A percentile compares a stretch with the other conserved stretches of the same genome.
These are phyloP conservation scores for Pythium utonaiense DNA, from an alignment of 352 stramenopile genomes.

Conservation along the genomic window DNA sequence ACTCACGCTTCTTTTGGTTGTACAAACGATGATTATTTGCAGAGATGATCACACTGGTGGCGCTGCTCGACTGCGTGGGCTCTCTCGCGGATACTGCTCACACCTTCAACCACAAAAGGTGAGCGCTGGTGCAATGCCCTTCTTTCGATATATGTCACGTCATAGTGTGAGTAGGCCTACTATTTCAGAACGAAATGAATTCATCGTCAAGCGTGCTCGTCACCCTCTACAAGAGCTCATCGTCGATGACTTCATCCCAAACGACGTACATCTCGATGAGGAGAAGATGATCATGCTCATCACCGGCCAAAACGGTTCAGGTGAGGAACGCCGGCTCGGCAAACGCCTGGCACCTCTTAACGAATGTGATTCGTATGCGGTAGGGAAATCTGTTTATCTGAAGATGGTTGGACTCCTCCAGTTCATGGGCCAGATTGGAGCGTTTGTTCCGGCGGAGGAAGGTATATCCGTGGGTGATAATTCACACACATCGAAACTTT, in stretches of 20 bases:
- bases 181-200: constrained; percentile 41
- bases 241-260: constrained; percentile 82
- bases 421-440: constrained; percentile 84
- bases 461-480: too few relatives aligned
- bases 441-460: constrained; percentile 71
- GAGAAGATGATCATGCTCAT: constrained; percentile 57
- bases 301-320: constrained; percentile 84
- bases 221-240: constrained; percentile 84
- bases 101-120: constrained; percentile 78
- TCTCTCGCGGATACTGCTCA: constrained; percentile 57
- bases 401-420: constrained; percentile 84
- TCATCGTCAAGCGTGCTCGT: constrained; percentile 56
- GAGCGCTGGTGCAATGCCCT: background rate
- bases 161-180: constrained; percentile 29
- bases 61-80: constrained; percentile 68
- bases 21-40: background rate
- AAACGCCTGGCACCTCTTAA: too few relatives aligned
- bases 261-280: constrained; percentile 53
- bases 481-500: too few relatives aligned
- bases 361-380: background rate
- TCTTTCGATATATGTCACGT: background rate
- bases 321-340: constrained; percentile 29
- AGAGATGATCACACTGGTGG: constrained; percentile 73
- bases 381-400: constrained; percentile 86
- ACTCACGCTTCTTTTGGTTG: background rate